A percentile compares a stretch with the other conserved stretches of the same genome.
Conservation (phyloP, 2,329 filamentous ascomycete genomes). For the Neopestalotiopsis sp. region DNA sequence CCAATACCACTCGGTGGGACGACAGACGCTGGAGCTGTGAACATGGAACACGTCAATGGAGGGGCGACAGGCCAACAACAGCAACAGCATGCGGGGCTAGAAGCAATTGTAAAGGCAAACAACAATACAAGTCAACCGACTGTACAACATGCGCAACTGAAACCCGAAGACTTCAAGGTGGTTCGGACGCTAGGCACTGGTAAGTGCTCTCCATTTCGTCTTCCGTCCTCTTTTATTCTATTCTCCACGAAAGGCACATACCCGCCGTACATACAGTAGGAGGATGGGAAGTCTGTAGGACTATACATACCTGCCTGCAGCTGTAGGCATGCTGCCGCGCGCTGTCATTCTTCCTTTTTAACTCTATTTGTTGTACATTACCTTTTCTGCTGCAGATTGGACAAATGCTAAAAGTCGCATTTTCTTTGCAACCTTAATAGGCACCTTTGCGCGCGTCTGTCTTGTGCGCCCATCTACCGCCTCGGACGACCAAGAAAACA, state of each 20-base stretch:
- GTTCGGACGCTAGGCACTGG: conserved; percentile 80
- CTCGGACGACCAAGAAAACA: conserved; percentile 55
- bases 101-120: conserved; percentile 9
- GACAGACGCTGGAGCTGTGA: conserved; percentile 11
- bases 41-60: conserved; percentile 20
- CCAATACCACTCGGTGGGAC: conserved; percentile 22
- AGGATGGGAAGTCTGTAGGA: background rate
- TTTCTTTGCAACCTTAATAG: conserved; percentile 42
- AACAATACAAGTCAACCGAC: conserved; percentile 34
- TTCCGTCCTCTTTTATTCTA: background rate
- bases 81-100: conserved; percentile 7
- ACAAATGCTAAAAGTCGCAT: background rate
- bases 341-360: background rate
- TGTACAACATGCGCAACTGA: conserved; percentile 39
- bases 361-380: background rate
- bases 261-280: too few species aligned
- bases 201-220: conserved; percentile 41
- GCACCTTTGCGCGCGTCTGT: conserved; percentile 84
- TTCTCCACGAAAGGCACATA: background rate
- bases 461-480: conserved; percentile 70
- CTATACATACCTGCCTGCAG: background rate
- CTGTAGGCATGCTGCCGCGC: background rate
- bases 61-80: conserved; percentile 3
- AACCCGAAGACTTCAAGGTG: conserved; percentile 69
- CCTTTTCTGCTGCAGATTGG: background rate